A percentile compares a stretch with the other conserved stretches of the same genome.
Conservation (phyloP, 164 flowering plant species). For the Stephania yunnanensis region DNA sequence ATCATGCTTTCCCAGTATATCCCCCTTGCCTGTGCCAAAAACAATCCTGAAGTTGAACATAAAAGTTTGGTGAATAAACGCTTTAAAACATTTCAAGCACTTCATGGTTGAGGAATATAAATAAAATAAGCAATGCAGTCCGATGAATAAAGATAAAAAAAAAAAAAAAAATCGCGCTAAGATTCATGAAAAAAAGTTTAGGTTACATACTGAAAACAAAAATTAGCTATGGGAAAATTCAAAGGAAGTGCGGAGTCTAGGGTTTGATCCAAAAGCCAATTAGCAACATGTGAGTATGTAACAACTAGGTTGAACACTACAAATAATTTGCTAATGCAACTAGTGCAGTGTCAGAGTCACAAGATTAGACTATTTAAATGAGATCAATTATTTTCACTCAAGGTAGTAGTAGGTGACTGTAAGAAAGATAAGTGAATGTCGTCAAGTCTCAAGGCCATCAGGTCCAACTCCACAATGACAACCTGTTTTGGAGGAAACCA, state of each 20-base stretch:
- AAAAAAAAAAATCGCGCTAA: neutral
- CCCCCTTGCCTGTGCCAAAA: conserved; percentile 73
- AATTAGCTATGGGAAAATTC: neutral
- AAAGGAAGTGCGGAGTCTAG: neutral
- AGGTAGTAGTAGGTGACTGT: too few species aligned
- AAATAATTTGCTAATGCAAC: neutral
- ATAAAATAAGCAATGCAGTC: neutral
- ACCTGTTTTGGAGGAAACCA: too few species aligned
- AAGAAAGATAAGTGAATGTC: too few species aligned
- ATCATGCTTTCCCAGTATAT: conserved; percentile 84
- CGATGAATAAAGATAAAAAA: neutral
- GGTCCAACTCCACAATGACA: too few species aligned
- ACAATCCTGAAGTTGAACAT: conserved; percentile 52
- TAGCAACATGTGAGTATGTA: neutral
- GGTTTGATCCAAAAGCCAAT: neutral
- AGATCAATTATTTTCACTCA: too few species aligned
- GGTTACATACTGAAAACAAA: neutral
- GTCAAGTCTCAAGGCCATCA: too few species aligned
- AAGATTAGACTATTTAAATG: too few species aligned
- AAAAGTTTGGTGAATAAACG: conserved; percentile 8
- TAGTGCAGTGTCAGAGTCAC: too few species aligned
- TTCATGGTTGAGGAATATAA: neutral
- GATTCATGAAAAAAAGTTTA: neutral
- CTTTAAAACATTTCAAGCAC: neutral
- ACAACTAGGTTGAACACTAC: neutral